Evolutionary conservation across 345 rosid genomes (phyloP).

Genomic region (Lumnitzera littorea): DNA sequence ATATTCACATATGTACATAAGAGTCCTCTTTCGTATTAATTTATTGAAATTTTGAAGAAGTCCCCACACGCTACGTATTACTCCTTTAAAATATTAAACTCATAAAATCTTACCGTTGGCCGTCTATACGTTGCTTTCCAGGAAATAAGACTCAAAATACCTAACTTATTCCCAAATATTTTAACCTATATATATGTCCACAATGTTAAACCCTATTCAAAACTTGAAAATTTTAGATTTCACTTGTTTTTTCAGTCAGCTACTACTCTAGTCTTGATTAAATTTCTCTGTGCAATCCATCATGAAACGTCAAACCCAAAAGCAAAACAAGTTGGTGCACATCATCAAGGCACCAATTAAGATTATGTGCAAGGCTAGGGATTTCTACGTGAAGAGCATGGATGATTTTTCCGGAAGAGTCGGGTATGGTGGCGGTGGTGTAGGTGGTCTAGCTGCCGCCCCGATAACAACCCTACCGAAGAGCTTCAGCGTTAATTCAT

Average conservation of each 20-base stretch:
- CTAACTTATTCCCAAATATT: neutral
- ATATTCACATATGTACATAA: neutral
- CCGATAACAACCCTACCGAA: constrained; percentile 15
- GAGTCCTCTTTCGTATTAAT: neutral
- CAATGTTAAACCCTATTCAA: neutral
- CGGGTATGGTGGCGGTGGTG: constrained; percentile 8
- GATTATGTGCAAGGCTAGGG: constrained; percentile 26
- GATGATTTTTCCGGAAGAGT: constrained; percentile 17
- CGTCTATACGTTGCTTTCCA: neutral
- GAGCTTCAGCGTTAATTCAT: constrained; percentile 26
- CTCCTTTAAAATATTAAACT: neutral
- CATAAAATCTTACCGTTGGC: neutral
- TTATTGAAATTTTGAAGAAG: constrained; percentile 1
- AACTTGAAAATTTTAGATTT: neutral
- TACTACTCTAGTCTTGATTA: too few species aligned
- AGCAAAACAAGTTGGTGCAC: constrained; percentile 16
- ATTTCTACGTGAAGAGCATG: constrained; percentile 26
- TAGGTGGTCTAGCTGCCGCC: constrained; percentile 5
- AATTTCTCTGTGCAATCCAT: too few species aligned
- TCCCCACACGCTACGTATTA: constrained; percentile 1
- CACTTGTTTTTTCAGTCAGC: too few species aligned
- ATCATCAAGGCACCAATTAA: constrained; percentile 17
- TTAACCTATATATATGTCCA: neutral
- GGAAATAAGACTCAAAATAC: neutral
- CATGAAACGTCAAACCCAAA: neutral